phyloP scores from a whole-genome alignment of 2,329 filamentous ascomycete genomes.

The Stagonosporopsis vannaccii region DNA sequence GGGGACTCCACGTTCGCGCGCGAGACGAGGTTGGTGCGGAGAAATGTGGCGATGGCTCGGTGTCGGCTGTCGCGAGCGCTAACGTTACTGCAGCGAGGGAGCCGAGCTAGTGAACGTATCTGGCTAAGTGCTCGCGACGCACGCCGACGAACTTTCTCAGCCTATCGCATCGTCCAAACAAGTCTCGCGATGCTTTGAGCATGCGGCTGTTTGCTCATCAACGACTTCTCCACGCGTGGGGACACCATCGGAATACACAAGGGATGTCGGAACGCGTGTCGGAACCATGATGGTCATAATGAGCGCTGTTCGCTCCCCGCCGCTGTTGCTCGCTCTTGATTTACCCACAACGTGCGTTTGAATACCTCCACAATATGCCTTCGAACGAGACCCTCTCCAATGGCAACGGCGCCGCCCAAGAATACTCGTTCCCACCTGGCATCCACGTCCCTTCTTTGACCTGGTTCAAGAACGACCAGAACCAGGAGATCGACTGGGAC shows the following conservation, averaged over 20 bases:
- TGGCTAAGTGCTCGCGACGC: conserved; percentile 14
- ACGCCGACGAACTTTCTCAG: conserved; percentile 7
- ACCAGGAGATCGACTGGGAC: conserved; percentile 64
- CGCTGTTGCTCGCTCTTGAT: background rate
- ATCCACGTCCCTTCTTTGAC: conserved; percentile 66
- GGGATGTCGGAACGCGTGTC: conserved; percentile 30
- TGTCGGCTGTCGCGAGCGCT: conserved; percentile 24
- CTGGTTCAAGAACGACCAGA: conserved; percentile 58
- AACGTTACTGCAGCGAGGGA: background rate
- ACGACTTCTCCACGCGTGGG: conserved; percentile 16
- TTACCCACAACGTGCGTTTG: background rate
- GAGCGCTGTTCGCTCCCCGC: conserved; percentile 18
- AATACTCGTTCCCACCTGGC: conserved; percentile 56
- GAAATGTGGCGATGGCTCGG: conserved; percentile 2
- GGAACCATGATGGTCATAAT: conserved; percentile 26
- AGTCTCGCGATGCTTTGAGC: conserved; percentile 8
- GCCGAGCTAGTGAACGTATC: background rate
- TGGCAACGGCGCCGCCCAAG: conserved; percentile 33
- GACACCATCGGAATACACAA: conserved; percentile 25
- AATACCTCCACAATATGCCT: conserved; percentile 30
- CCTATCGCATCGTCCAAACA: conserved; percentile 21
- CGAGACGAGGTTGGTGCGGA: conserved; percentile 17
- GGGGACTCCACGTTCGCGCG: conserved; percentile 28
- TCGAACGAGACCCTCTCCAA: conserved; percentile 38
- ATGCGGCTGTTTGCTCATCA: conserved; percentile 4